These are phyloP conservation scores for Glycine soja DNA, from an alignment of 306 rosid species.

Conservation along the genomic window DNA sequence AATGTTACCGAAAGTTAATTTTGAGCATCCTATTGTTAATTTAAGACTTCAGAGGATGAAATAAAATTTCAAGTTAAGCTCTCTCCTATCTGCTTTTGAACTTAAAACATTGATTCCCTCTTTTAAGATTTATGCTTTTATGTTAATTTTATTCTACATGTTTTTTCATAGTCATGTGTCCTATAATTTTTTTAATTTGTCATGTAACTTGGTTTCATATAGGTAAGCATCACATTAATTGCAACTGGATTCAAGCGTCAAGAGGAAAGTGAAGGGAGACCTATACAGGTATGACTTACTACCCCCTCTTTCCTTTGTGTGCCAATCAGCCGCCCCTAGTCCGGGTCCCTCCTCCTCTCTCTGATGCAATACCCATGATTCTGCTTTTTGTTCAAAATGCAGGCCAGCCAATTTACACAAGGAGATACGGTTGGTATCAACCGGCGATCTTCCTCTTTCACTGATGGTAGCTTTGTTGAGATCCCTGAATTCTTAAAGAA, in stretches of 20 bases:
- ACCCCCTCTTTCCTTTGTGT: background rate
- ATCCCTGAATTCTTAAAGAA: slow-evolving; percentile 97
- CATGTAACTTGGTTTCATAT: slow-evolving; percentile 46
- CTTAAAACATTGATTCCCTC: background rate
- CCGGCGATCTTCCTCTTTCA: slow-evolving; percentile 73
- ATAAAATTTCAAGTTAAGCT: background rate
- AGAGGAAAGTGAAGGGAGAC: slow-evolving; percentile 89
- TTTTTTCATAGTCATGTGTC: background rate
- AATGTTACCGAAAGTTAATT: background rate
- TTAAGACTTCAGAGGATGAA: slow-evolving; percentile 1
- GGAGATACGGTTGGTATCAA: slow-evolving; percentile 74
- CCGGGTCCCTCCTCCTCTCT: background rate
- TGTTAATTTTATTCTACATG: background rate
- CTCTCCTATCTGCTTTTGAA: background rate
- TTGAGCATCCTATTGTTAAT: background rate
- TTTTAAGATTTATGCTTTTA: background rate
- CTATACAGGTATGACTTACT: slow-evolving; percentile 65
- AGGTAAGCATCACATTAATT: slow-evolving; percentile 96
- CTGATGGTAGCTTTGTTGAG: slow-evolving; percentile 80
- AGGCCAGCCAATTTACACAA: slow-evolving; percentile 76
- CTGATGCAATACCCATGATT: slow-evolving; percentile 34
- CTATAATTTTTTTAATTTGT: background rate
- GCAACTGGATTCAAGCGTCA: slow-evolving; percentile 99
- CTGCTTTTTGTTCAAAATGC: slow-evolving; percentile 44
- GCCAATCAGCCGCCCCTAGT: no score